Evolutionary conservation across 352 stramenopile species (phyloP), one percentile per base, ranked within the genome.

Genomic region (Blastocystis sp.): DNA sequence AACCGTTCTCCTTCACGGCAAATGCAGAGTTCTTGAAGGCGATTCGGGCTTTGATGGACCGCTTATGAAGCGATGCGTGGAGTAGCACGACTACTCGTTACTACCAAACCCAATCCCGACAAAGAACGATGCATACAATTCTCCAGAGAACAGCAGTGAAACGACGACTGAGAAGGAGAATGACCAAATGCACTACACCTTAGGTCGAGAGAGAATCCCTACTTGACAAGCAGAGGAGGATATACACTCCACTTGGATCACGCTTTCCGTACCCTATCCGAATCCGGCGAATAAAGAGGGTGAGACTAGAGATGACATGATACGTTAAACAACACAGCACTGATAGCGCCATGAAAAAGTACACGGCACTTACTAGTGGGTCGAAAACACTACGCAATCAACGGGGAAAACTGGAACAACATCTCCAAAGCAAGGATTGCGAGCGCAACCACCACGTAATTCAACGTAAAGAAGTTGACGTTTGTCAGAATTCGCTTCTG

Each of bases 401-500:
- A 79, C 3, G n/a, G 19, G 21, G 41, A 23, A 62, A 23, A 61
- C 38, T 21, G 19, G n/a, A 2, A 34, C 1, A 19, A 79, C 69
- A 79, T 79, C 7, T 62, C 38, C 10, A 79, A 48, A 2, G 60
- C 2, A 38, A 79, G 7, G 19, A 79, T 19, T 1, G 2, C n/a
- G 43, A 40, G 41, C 11, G 34, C 17, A 38, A 79, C n/a, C 9
- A 61, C 19, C 28, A 79, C 2, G 45, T 79, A 79, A 43, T 79
- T 79, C 9, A 79, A 41, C 69, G 60, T 43, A 40, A 48, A 79
- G 52, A 62, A 79, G 48, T 79, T 65, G 17, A 79, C 40, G 38
- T 79, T 79, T 9, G 69, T 79, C 43, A 79, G 48, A 43, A 79
- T 79, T 1, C 48, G 40, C 28, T n/a, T 79, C 38, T 79, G 38